These are phyloP conservation scores for Pueraria montana DNA, from an alignment of 306 rosid species.

Conservation along the genomic window DNA sequence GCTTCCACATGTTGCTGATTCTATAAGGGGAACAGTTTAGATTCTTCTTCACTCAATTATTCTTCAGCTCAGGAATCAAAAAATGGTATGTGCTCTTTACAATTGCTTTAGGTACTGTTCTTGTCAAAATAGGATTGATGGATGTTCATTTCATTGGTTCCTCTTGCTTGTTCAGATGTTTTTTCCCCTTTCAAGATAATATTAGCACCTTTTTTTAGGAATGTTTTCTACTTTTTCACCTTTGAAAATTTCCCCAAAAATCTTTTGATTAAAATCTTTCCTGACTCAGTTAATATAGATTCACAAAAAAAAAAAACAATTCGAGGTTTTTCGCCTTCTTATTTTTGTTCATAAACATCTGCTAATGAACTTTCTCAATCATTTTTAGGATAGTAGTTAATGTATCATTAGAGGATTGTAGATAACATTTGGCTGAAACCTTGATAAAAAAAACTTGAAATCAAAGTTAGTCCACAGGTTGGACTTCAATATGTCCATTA, in stretches of 20 bases:
- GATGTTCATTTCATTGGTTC: conserved; percentile 12
- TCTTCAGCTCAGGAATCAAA: conserved; percentile 34
- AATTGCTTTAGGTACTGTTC: conserved; percentile 4
- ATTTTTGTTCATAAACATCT: background rate
- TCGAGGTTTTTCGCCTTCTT: background rate
- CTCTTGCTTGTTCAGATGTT: background rate
- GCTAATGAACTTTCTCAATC: conserved; percentile 7
- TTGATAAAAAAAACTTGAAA: background rate
- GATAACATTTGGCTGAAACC: conserved; percentile 23
- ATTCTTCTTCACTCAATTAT: conserved; percentile 31
- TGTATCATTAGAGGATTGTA: background rate
- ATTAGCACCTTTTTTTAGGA: background rate
- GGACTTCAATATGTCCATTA: background rate
- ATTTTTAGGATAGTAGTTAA: background rate
- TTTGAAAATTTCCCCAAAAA: background rate
- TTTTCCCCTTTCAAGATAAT: background rate
- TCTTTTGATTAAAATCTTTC: background rate
- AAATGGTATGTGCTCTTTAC: conserved; percentile 36
- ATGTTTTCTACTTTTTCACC: background rate
- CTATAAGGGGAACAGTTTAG: conserved; percentile 50
- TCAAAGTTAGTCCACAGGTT: background rate
- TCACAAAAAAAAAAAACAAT: no score
- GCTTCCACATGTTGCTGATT: conserved; percentile 50
- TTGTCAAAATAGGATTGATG: conserved; percentile 35
- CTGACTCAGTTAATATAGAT: background rate